Evolutionary conservation across 345 rosid species (phyloP).

Genomic region (Pistacia atlantica): DNA sequence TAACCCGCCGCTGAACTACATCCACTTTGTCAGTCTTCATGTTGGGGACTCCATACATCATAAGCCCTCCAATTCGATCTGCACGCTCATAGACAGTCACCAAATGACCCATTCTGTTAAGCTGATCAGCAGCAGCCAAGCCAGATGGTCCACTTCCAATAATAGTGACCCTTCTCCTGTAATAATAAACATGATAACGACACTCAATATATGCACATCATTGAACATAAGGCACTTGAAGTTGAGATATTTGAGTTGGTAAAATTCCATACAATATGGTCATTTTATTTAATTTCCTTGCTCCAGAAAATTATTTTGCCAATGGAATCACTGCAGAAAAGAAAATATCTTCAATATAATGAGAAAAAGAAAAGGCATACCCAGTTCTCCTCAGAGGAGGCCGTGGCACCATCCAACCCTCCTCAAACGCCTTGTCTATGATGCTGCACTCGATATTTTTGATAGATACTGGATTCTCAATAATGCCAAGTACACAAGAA

Average conservation of each 20-base stretch:
- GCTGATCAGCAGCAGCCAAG: constrained; percentile 97
- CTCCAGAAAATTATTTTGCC: not conserved
- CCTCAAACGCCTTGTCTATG: constrained; percentile 94
- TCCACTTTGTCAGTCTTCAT: constrained; percentile 96
- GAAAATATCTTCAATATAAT: not conserved
- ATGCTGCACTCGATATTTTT: constrained; percentile 90
- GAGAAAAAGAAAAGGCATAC: constrained; percentile 39
- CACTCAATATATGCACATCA: not conserved
- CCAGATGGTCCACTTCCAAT: constrained; percentile 99
- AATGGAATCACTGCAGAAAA: not conserved
- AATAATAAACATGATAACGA: constrained; percentile 10
- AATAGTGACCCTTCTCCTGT: constrained; percentile 82
- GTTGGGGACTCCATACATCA: constrained; percentile 99
- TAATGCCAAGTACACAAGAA: constrained; percentile 98
- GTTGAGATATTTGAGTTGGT: not conserved
- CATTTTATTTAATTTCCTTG: not conserved
- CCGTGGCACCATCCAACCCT: constrained; percentile 97
- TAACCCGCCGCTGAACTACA: constrained; percentile 90
- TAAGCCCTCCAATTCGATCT: constrained; percentile 98
- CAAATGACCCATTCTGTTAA: constrained; percentile 89
- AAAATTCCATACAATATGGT: not conserved
- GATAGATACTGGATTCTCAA: constrained; percentile 98
- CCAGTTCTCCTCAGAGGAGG: constrained; percentile 90
- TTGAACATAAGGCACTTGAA: not conserved
- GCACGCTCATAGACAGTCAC: constrained; percentile 96